Evolutionary conservation across 176 grass and related monocot species (phyloP), one percentile per base, ranked within the genome.

Genomic region (Musa beccarii): DNA sequence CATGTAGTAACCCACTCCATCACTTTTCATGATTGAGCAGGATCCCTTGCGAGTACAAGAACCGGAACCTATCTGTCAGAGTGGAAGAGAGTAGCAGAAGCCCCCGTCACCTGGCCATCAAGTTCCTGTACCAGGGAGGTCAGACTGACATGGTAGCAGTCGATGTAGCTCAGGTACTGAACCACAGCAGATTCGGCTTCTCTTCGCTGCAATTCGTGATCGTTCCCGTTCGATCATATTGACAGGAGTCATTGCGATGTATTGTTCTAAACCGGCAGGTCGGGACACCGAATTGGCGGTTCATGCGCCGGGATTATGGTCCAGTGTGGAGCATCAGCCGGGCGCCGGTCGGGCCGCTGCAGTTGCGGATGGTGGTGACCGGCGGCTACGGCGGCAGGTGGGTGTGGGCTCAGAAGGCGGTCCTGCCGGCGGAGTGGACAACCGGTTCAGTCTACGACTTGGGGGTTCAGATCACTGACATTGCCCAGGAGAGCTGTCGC

Each of bases 61-160:
- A 81, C 2, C 78, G 78, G 68, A 99, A 94, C 83, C 84, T 99
- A 3, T 76, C 95, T 21, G 78, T 94, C 43, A 59, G 86, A 76
- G 91, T 99, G 66, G 86, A 99, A 22, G 74, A 89, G 73, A 81
- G 54, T 19, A 92, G 84, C 79, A 75, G 56, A 54, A 62, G 14
- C 17, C 91, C 86, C 19, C 74, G 59, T 76, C 26, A 92, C 54
- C 76, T 99, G 21, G 59, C 95, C 73, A 78, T 99, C 78, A 75
- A 83, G 51, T 94, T 99, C 75, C 86, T 99, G 75, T 92, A 94
- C 88, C 95, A 99, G 62, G 90, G 95, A 68, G 91, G 95, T 43
- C 95, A 99, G 54, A 99, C 95, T 22, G 95, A 99, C 80, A 99
- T 99, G 68, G 84, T 99, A 2, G 90, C 86, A 29, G 95, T 94